Evolutionary conservation across 2,329 filamentous ascomycete species (phyloP).

Genomic region (Sporothrix curviconia): DNA sequence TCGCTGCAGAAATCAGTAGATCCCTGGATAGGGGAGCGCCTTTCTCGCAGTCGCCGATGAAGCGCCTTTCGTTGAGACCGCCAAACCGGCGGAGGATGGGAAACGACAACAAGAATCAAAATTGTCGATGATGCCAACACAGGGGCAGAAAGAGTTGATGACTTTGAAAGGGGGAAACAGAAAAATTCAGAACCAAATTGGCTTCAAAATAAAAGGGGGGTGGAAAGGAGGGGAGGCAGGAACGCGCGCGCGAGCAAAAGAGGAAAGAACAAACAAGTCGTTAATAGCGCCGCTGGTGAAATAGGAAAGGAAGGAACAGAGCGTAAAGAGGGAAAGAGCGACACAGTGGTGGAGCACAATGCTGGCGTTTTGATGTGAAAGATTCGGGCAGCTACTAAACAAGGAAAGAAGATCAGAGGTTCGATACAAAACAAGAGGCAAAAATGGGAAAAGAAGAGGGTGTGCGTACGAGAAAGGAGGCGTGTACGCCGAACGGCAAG

Average conservation of each 20-base stretch:
- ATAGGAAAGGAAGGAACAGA: neutral
- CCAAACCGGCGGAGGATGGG: conserved; percentile 1
- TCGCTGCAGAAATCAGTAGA: neutral
- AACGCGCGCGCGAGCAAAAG: neutral
- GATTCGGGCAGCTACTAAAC: neutral
- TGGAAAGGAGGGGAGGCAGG: neutral
- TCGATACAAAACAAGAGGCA: too few relatives aligned
- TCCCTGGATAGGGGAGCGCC: neutral
- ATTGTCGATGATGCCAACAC: too few relatives aligned
- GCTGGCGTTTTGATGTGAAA: neutral
- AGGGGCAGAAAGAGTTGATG: neutral
- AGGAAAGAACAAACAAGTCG: neutral
- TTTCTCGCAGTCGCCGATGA: neutral
- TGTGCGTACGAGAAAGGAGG: neutral
- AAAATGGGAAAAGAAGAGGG: neutral
- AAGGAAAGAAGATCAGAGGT: neutral
- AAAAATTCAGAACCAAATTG: too few relatives aligned
- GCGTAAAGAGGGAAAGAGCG: conserved; percentile 14
- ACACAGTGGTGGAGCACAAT: conserved; percentile 13
- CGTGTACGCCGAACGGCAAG: conserved; percentile 9
- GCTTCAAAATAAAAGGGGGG: neutral
- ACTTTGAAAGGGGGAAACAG: too few relatives aligned
- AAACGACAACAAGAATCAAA: too few relatives aligned
- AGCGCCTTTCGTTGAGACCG: neutral
- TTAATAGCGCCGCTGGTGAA: conserved; percentile 5